These are phyloP conservation scores for Flaveria ramosissima DNA, from an alignment of 129 eudicot genomes.

Conservation along the genomic window DNA sequence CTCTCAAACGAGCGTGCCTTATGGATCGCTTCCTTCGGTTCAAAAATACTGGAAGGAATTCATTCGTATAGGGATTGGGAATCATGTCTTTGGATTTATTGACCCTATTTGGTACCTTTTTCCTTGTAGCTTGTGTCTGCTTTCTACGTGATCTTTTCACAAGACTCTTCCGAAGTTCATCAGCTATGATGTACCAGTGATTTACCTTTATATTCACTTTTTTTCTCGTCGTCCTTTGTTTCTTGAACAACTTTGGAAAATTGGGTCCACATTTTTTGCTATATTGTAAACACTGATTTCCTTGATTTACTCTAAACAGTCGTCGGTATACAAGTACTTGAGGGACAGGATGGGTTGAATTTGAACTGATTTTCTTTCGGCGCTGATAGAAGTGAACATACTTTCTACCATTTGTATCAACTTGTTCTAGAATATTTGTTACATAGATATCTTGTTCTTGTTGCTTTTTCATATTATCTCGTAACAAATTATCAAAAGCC, in stretches of 20 bases:
- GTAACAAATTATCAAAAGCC: slow-evolving; percentile 16
- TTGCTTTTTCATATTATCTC: slow-evolving; percentile 5
- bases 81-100: slow-evolving; percentile 27
- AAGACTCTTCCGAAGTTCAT: slow-evolving; percentile 9
- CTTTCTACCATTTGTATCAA: slow-evolving; percentile 7
- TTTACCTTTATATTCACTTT: slow-evolving; percentile 14
- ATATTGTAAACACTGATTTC: slow-evolving; percentile 38
- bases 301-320: slow-evolving; percentile 20
- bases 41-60: slow-evolving; percentile 17
- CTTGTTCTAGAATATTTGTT: slow-evolving; percentile 4
- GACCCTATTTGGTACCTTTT: slow-evolving; percentile 6
- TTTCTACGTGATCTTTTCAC: slow-evolving; percentile 19
- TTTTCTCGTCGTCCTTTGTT: slow-evolving; percentile 32
- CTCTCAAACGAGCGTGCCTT: slow-evolving; percentile 14
- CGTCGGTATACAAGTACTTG: slow-evolving; percentile 35
- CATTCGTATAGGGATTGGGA: not conserved
- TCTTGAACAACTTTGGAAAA: slow-evolving; percentile 42
- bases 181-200: slow-evolving; percentile 7
- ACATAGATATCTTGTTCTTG: not conserved
- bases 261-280: slow-evolving; percentile 40
- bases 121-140: not conserved
- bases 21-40: slow-evolving; percentile 25
- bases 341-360: not conserved
- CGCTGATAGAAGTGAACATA: slow-evolving; percentile 30
- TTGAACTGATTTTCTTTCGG: slow-evolving; percentile 21